Conservation (phyloP, 1,284 basidiomycete genomes). For the Trichosporon inkin region DNA sequence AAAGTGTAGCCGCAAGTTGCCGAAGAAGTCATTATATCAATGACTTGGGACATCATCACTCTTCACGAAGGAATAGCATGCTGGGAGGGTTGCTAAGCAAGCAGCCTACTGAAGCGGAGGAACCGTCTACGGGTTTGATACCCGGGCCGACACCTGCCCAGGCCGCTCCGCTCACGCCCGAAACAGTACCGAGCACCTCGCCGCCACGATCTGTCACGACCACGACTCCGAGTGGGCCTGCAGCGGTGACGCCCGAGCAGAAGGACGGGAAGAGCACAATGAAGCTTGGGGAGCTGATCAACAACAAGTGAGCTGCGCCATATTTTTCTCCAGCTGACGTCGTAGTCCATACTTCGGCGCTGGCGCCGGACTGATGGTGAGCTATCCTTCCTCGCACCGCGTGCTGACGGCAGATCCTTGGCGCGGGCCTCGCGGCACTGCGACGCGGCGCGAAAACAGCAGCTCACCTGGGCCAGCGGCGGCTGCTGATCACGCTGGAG, state of each 20-base stretch:
- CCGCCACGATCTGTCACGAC: neutral
- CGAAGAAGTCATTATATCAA: too few species aligned
- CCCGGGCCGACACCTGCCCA: neutral
- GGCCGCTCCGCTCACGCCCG: neutral
- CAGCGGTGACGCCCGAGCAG: neutral
- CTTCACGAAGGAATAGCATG: neutral
- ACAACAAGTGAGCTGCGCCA: slow-evolving; percentile 3
- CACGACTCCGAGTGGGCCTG: neutral
- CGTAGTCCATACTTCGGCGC: slow-evolving; percentile 89
- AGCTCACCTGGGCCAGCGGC: slow-evolving; percentile 71
- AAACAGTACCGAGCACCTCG: neutral
- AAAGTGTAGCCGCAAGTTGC: too few species aligned
- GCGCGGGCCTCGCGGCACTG: slow-evolving; percentile 71
- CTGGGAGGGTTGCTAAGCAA: neutral
- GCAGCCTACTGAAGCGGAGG: neutral
- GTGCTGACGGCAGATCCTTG: slow-evolving; percentile 63
- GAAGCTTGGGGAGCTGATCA: slow-evolving; percentile 3
- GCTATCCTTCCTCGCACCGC: slow-evolving; percentile 22
- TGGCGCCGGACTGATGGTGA: slow-evolving; percentile 90
- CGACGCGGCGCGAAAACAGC: slow-evolving; percentile 68
- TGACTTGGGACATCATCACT: neutral
- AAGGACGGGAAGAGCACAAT: slow-evolving; percentile 1
- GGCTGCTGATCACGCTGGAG: slow-evolving; percentile 91
- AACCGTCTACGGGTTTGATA: neutral
- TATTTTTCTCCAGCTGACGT: neutral